phyloP scores from a whole-genome alignment of 306 rosid genomes.

The Glycine tomentella region DNA sequence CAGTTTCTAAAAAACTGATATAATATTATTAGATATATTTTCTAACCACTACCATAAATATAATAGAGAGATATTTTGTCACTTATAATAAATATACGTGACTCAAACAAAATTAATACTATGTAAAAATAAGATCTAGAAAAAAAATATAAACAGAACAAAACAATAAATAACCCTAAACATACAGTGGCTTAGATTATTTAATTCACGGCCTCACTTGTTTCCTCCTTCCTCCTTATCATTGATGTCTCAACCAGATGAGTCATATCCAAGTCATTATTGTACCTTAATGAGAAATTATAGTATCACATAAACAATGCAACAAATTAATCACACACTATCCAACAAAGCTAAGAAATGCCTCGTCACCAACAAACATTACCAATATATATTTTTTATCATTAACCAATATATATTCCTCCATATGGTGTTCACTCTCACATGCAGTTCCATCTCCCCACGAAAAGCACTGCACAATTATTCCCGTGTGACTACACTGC shows the following conservation, averaged over 20 bases:
- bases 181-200: background rate
- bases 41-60: no score
- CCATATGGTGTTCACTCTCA: no score
- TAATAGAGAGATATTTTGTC: no score
- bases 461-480: background rate
- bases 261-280: background rate
- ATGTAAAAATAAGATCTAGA: no score
- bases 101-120: no score
- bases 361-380: background rate
- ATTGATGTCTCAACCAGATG: background rate
- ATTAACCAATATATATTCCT: no score
- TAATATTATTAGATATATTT: no score
- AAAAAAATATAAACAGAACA: no score
- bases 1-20: no score
- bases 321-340: background rate
- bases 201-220: background rate
- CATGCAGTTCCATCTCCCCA: background rate
- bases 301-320: background rate
- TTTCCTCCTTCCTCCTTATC: background rate
- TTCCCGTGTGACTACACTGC: constrained; percentile 3
- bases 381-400: no score
- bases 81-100: no score
- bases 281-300: background rate
- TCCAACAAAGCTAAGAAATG: background rate
- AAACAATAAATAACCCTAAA: no score